Conservation (phyloP, 352 stramenopile genomes). For the Globisporangium cylindrosporum region DNA sequence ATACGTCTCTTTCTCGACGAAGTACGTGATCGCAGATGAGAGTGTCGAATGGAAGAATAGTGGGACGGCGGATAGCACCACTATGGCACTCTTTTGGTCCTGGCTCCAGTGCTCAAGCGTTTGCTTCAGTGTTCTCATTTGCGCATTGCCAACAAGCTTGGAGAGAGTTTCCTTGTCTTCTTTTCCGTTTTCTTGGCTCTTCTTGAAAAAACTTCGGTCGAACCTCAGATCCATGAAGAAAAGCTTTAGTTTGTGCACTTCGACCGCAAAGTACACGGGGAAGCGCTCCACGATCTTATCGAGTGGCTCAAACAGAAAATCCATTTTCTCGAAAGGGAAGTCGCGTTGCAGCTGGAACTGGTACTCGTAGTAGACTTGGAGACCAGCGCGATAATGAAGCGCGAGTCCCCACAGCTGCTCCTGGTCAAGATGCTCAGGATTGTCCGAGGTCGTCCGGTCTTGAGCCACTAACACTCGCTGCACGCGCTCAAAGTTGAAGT, state of each 20-base stretch:
- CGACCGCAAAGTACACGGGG: conserved; percentile 42
- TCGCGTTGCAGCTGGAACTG: conserved; percentile 62
- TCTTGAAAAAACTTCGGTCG: conserved; percentile 49
- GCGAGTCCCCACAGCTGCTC: conserved; percentile 29
- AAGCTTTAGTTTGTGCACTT: conserved; percentile 43
- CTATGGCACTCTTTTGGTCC: conserved; percentile 20
- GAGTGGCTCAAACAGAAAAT: conserved; percentile 42
- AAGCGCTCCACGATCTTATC: conserved; percentile 30
- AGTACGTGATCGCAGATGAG: conserved; percentile 43
- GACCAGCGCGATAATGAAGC: conserved; percentile 53
- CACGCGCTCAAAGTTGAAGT: conserved; percentile 52
- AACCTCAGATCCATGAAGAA: conserved; percentile 66
- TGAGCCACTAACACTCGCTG: conserved; percentile 20
- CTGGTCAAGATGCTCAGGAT: conserved; percentile 15
- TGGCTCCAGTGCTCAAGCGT: conserved; percentile 21
- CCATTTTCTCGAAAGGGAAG: conserved; percentile 31
- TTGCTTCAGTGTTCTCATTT: conserved; percentile 20
- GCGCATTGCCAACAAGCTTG: conserved; percentile 32
- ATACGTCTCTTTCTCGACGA: conserved; percentile 64
- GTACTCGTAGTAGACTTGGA: conserved; percentile 68
- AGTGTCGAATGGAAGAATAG: conserved; percentile 69
- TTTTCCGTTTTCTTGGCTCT: neutral
- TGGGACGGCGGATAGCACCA: conserved; percentile 54
- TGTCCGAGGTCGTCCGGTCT: neutral
- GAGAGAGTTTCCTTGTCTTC: neutral